Evolutionary conservation across 2,329 filamentous ascomycete species (phyloP).

Genomic region (Cordyceps militaris): DNA sequence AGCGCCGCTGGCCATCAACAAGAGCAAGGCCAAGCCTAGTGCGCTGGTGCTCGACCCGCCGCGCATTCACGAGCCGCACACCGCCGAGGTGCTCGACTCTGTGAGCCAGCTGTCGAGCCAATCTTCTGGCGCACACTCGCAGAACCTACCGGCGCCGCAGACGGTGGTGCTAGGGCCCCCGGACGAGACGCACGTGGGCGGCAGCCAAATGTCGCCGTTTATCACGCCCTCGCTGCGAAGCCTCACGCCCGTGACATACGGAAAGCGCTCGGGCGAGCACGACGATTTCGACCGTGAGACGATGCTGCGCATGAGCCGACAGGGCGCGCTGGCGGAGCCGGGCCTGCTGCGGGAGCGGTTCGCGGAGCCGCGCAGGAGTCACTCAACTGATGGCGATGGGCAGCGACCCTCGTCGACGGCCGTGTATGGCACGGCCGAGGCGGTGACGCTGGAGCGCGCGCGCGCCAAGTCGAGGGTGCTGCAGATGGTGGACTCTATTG

Average conservation of each 20-base stretch:
- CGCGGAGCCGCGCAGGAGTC: constrained; percentile 10
- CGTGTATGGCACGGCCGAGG: constrained; percentile 38
- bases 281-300: constrained; percentile 9
- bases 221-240: constrained; percentile 11
- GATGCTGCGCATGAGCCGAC: constrained; percentile 12
- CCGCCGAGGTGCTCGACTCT: constrained; percentile 37
- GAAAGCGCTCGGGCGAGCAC: background rate
- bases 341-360: background rate
- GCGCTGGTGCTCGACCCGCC: constrained; percentile 3
- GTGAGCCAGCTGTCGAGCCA: constrained; percentile 17
- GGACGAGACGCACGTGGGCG: too few relatives aligned
- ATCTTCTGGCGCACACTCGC: background rate
- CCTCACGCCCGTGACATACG: constrained; percentile 6
- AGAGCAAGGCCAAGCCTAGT: background rate
- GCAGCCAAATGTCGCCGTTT: constrained; percentile 6
- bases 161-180: background rate
- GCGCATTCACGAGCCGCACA: constrained; percentile 19
- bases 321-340: constrained; percentile 14
- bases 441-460: constrained; percentile 35
- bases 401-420: constrained; percentile 26
- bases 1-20: background rate
- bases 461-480: constrained; percentile 37
- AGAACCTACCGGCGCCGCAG: background rate
- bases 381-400: constrained; percentile 24
- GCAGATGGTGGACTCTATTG: constrained; percentile 50